Evolutionary conservation across 805 yeast genomes (phyloP).

Genomic region (Kluyveromyces nonfermentans): DNA sequence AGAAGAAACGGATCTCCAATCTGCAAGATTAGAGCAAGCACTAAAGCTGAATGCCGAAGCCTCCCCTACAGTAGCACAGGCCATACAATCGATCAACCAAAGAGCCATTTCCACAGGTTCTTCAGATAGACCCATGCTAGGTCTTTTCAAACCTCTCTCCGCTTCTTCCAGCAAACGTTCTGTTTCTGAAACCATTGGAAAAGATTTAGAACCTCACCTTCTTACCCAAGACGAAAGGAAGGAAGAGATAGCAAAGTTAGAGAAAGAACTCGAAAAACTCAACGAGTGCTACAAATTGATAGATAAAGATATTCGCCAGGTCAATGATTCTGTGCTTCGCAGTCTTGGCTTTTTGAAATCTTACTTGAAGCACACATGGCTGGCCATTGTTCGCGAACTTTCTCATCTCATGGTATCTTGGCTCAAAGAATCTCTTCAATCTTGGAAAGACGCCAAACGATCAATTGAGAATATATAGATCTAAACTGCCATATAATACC

Average conservation of each 20-base stretch:
- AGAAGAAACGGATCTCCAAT: constrained; percentile 28
- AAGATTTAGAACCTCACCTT: constrained; percentile 24
- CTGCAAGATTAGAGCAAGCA: constrained; percentile 22
- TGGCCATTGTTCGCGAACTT: constrained; percentile 23
- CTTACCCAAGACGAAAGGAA: constrained; percentile 30
- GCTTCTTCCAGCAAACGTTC: constrained; percentile 6
- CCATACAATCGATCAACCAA: constrained; percentile 1
- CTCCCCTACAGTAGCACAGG: constrained; percentile 26
- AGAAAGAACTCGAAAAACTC: constrained; percentile 31
- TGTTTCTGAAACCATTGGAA: constrained; percentile 14
- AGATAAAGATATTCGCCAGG: constrained; percentile 30
- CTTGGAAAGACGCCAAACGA: constrained; percentile 33
- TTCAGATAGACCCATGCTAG: background rate
- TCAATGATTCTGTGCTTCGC: constrained; percentile 25
- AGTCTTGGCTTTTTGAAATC: constrained; percentile 24
- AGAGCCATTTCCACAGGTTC: background rate
- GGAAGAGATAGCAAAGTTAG: constrained; percentile 29
- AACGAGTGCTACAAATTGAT: constrained; percentile 33
- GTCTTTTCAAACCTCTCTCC: background rate
- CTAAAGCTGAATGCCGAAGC: constrained; percentile 29
- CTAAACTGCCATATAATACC: background rate
- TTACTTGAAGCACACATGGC: constrained; percentile 25
- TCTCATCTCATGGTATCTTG: constrained; percentile 29
- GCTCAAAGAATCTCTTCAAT: constrained; percentile 30
- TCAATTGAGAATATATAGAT: constrained; percentile 8